Percentiles rank a stretch among this genome's conserved stretches.
phyloP scores from a whole-genome alignment of 2,329 filamentous ascomycete genomes.

The Sporothrix variecibatus region DNA sequence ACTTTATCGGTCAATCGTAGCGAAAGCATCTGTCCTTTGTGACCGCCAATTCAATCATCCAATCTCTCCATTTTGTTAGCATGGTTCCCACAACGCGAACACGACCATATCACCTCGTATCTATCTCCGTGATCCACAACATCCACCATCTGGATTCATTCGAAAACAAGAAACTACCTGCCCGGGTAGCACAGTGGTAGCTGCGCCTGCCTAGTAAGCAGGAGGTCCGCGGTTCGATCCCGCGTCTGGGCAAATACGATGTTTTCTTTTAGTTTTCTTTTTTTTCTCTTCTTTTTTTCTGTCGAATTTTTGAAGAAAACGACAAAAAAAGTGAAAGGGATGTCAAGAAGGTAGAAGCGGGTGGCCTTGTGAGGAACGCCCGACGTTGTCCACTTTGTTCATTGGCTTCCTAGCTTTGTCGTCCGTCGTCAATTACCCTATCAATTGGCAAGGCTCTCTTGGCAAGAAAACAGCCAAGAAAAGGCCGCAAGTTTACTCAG shows the following conservation, averaged over 20 bases:
- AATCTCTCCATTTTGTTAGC: background rate
- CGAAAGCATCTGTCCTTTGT: background rate
- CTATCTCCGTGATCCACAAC: background rate
- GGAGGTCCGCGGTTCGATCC: slow-evolving; percentile 16
- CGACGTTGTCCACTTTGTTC: no score
- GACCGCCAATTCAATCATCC: background rate
- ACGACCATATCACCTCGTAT: background rate
- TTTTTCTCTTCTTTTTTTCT: background rate
- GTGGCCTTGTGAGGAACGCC: background rate
- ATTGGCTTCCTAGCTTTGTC: no score
- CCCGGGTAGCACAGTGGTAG: slow-evolving; percentile 15
- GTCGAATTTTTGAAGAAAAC: background rate
- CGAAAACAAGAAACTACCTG: background rate
- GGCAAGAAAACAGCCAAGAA: background rate
- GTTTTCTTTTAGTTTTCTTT: background rate
- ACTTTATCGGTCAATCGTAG: background rate
- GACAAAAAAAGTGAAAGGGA: background rate
- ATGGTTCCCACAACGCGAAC: background rate
- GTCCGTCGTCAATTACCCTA: background rate
- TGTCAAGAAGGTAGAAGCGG: background rate
- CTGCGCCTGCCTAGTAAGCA: slow-evolving; percentile 16
- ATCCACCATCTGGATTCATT: background rate
- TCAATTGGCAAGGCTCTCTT: background rate
- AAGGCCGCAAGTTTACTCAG: no score
- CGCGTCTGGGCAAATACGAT: background rate